phyloP scores from a whole-genome alignment of 2,329 filamentous ascomycete species.

The Gnomoniopsis smithogilvyi region DNA sequence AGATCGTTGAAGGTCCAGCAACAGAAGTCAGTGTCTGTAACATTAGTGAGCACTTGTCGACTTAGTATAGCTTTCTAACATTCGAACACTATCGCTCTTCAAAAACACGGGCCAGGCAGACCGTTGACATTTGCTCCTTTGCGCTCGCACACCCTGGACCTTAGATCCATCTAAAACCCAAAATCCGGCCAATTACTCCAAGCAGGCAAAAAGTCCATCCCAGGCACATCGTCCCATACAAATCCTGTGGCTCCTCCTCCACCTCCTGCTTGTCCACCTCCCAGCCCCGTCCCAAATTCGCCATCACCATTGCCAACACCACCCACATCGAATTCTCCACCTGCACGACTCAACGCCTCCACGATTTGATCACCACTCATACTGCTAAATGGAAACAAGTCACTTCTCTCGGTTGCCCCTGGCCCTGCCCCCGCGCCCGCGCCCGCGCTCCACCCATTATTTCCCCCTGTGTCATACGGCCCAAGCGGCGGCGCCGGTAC shows the following conservation, averaged over 20 bases:
- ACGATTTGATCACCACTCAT: slow-evolving; percentile 70
- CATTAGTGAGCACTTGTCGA: too few relatives aligned
- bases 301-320: slow-evolving; percentile 17
- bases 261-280: slow-evolving; percentile 49
- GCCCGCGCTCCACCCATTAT: slow-evolving; percentile 23
- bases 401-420: too few relatives aligned
- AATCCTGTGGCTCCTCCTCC: slow-evolving; percentile 48
- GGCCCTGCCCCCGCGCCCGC: too few relatives aligned
- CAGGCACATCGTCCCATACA: slow-evolving; percentile 56
- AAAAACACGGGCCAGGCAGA: background rate
- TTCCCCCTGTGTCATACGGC: slow-evolving; percentile 23
- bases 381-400: slow-evolving; percentile 59
- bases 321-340: slow-evolving; percentile 50
- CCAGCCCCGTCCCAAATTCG: slow-evolving; percentile 41
- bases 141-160: too few relatives aligned
- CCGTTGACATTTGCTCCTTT: too few relatives aligned
- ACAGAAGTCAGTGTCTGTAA: too few relatives aligned
- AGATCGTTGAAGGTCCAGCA: too few relatives aligned
- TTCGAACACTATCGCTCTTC: too few relatives aligned
- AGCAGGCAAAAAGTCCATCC: slow-evolving; percentile 53
- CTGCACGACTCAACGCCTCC: slow-evolving; percentile 62
- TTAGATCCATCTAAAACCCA: too few relatives aligned
- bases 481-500: slow-evolving; percentile 21
- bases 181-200: slow-evolving; percentile 43
- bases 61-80: too few relatives aligned